phyloP scores from a whole-genome alignment of 2,329 filamentous ascomycete genomes.

The Fusarium lateritium region DNA sequence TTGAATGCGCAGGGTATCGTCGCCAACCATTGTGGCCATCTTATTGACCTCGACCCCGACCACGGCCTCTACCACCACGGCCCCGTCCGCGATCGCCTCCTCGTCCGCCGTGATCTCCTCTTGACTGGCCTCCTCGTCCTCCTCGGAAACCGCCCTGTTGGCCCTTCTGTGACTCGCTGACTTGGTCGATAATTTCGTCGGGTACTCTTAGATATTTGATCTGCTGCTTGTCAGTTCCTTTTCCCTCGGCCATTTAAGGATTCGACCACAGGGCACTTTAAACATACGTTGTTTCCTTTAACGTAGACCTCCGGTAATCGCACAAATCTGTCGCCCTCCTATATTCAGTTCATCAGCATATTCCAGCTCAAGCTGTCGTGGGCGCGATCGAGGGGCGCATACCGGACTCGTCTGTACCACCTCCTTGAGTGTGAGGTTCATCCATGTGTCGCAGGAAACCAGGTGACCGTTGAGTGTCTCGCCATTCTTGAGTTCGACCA shows the following conservation, averaged over 20 bases:
- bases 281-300: conserved; percentile 92
- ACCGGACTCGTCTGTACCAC: conserved; percentile 95
- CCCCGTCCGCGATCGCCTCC: conserved; percentile 63
- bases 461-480: conserved; percentile 97
- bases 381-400: conserved; percentile 46
- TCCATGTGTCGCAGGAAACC: conserved; percentile 98
- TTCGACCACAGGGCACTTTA: background rate
- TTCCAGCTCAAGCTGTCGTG: background rate
- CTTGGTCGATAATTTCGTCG: conserved; percentile 95
- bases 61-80: conserved; percentile 57
- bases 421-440: conserved; percentile 98
- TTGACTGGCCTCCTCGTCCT: conserved; percentile 71
- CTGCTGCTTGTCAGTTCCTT: conserved; percentile 62
- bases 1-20: conserved; percentile 19
- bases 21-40: conserved; percentile 7
- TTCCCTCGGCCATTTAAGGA: background rate
- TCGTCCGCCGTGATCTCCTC: conserved; percentile 71
- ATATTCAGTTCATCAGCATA: conserved; percentile 50
- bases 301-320: conserved; percentile 95
- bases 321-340: conserved; percentile 95
- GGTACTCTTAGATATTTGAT: conserved; percentile 98
- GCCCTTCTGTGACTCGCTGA: conserved; percentile 90
- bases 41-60: conserved; percentile 55
- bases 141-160: conserved; percentile 76
- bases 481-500: conserved; percentile 97